Base-by-base conservation (phyloP, 768 basidiomycete species). In the Suillus paluster region DNA sequence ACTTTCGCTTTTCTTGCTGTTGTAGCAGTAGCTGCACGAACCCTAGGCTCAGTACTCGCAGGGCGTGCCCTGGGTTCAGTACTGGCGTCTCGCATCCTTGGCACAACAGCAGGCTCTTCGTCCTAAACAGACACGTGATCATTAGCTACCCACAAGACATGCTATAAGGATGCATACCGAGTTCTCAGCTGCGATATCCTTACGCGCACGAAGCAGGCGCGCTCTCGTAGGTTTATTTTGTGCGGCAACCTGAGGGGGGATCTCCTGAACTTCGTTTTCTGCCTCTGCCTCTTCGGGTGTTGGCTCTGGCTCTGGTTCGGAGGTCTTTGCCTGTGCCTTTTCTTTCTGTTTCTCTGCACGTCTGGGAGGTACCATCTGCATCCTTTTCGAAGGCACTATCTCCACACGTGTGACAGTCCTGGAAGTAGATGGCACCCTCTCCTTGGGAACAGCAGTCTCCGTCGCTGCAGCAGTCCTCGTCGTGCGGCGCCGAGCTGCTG, bases 401-500 rank as follows among this genome's bases (percentile, higher is more conserved):
- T 55, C 50, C 42, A 23, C 34, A 56, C 54, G 49, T 14, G 34
- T 12, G 11, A 58, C 46, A 14, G 42, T 10, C 23, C 38, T 39
- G n/a, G 42, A 52, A 58, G 36, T 55, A 21, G 50, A 27, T 3
- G 38, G 2, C 19, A 15, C 39, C 30, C 27, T 36, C 14, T 25
- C 19, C n/a, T 57, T 42, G 19, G 59, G 58, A 33, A 12, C 9
- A 38, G 17, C 21, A 56, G 17, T 42, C 17, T 23, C 48, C 36
- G 27, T 21, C 36, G 15, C 63, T 6, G 49, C 36, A 30, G 52
- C 56, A 27, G 57, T 62, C 58, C 74, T 73, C 10, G 72, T 73
- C 5, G 64, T 67, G 21, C 72, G 67, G 27, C 74, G 71, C 3
- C 67, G 59, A 7, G 67, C 61, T 10, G 68, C 58, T 21, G 63